These are phyloP conservation scores for Kwoniella mangroviensis DNA, from an alignment of 768 basidiomycete species.

Conservation along the genomic window DNA sequence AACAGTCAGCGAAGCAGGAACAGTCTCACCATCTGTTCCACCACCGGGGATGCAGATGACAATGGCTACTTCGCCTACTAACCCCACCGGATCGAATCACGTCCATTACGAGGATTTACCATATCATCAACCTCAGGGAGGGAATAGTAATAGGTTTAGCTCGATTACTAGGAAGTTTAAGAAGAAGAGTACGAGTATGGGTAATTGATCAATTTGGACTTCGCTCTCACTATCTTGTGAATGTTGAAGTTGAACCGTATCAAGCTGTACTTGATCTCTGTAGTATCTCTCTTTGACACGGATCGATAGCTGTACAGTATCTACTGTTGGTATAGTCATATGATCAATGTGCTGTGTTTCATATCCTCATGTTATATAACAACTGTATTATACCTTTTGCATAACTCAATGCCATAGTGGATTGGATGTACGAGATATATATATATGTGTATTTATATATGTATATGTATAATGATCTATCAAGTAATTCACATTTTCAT, in stretches of 20 bases:
- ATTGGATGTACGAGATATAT: neutral
- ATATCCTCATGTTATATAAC: too few species aligned
- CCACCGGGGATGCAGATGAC: neutral
- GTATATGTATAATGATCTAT: neutral
- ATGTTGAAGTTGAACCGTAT: too few species aligned
- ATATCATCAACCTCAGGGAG: neutral
- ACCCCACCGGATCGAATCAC: neutral
- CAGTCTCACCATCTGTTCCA: slow-evolving; percentile 7
- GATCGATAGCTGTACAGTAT: too few species aligned
- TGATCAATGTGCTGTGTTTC: too few species aligned
- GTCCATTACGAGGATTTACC: slow-evolving; percentile 10
- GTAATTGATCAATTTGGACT: too few species aligned
- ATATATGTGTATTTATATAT: neutral
- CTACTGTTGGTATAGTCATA: too few species aligned
- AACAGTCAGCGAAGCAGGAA: slow-evolving; percentile 16
- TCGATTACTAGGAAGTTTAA: slow-evolving; percentile 7
- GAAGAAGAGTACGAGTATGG: slow-evolving; percentile 5
- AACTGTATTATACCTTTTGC: too few species aligned
- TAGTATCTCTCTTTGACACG: too few species aligned
- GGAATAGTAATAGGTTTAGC: neutral
- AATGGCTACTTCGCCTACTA: neutral
- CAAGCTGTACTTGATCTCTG: too few species aligned
- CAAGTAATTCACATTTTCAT: too few species aligned
- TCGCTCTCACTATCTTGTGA: too few species aligned
- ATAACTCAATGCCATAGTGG: too few species aligned